Base-by-base conservation (phyloP, 768 basidiomycete species). In the Jaapia argillacea region DNA sequence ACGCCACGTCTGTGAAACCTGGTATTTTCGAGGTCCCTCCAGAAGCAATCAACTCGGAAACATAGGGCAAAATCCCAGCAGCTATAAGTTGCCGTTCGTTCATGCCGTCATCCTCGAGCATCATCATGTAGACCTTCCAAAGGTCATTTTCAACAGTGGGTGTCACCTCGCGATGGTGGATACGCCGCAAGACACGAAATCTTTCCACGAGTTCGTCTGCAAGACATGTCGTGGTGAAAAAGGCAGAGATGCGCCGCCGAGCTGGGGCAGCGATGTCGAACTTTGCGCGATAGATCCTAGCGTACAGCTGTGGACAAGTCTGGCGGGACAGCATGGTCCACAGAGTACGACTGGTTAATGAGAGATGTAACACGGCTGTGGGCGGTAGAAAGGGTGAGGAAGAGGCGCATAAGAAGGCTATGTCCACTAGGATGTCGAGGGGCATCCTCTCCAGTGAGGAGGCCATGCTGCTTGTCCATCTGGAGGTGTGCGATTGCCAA, bases 51-150 rank as follows among this genome's bases (percentile, higher is more conserved):
- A n/a, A n/a, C n/a, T n/a, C n/a, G n/a, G n/a, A n/a, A n/a, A n/a
- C n/a, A n/a, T n/a, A n/a, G n/a, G n/a, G n/a, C n/a, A n/a, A n/a
- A n/a, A n/a, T n/a, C n/a, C n/a, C n/a, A n/a, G n/a, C n/a, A n/a
- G n/a, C n/a, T n/a, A n/a, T n/a, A n/a, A n/a, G n/a, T n/a, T n/a
- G n/a, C n/a, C n/a, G n/a, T n/a, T n/a, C n/a, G n/a, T n/a, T n/a
- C n/a, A 73, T 79, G 36, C 77, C 82, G 24, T 82, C 81, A 51
- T 85, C 82, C 64, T 91, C 88, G 39, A 90, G 64, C 69, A 89
- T 72, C 77, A 90, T 77, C 28, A 85, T 61, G 54, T 84, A 87
- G 21, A 78, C 72, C 22, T 72, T 71, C 68, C 78, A 82, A 4
- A 89, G 70, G n/a, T n/a, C n/a, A n/a, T n/a, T n/a, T n/a, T n/a